These are phyloP conservation scores for Ustulina deusta DNA, from an alignment of 2,329 filamentous ascomycete species.

Conservation along the genomic window DNA sequence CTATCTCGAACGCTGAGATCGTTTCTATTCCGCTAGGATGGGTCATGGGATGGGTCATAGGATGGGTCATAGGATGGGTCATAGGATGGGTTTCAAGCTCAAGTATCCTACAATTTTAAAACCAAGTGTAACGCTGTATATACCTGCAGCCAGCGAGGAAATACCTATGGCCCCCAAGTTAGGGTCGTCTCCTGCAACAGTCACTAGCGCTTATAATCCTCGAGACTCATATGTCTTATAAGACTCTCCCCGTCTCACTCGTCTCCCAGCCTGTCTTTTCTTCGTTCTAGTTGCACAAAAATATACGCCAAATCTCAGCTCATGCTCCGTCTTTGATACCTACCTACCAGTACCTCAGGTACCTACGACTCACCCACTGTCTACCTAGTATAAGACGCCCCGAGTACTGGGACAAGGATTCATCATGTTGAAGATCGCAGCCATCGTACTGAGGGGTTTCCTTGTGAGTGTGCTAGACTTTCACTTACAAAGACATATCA, in stretches of 20 bases:
- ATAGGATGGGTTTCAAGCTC: no score
- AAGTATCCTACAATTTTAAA: neutral
- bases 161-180: slow-evolving; percentile 12
- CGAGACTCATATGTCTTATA: slow-evolving; percentile 8
- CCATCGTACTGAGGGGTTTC: slow-evolving; percentile 42
- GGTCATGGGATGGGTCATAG: no score
- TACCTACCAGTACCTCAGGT: neutral
- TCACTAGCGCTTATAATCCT: neutral
- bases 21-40: no score
- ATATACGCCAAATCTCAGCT: neutral
- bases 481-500: neutral
- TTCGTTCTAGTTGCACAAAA: slow-evolving; percentile 2
- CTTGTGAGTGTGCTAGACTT: slow-evolving; percentile 40
- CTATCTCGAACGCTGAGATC: no score
- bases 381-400: neutral
- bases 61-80: no score
- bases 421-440: slow-evolving; percentile 44
- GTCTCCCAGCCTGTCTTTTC: neutral
- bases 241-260: slow-evolving; percentile 3
- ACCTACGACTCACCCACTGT: slow-evolving; percentile 2
- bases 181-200: slow-evolving; percentile 7
- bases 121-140: neutral
- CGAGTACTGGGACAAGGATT: neutral
- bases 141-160: neutral
- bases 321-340: neutral